phyloP scores from a whole-genome alignment of 768 basidiomycete species.

The Trametes meyenii region DNA sequence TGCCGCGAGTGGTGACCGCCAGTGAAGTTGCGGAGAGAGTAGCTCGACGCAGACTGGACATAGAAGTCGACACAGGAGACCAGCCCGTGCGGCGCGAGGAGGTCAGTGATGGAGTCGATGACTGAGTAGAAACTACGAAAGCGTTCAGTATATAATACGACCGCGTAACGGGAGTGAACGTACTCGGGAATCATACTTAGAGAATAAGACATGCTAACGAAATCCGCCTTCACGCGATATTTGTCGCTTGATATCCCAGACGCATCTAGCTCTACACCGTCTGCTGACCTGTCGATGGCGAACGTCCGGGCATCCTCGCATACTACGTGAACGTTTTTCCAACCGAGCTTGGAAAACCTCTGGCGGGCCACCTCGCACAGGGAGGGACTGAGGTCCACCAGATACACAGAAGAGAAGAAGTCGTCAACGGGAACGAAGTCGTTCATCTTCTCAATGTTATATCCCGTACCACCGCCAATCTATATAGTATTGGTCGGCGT shows the following conservation, averaged over 20 bases:
- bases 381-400: slow-evolving; percentile 74
- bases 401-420: slow-evolving; percentile 73
- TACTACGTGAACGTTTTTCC: slow-evolving; percentile 72
- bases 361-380: slow-evolving; percentile 71
- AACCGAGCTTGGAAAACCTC: slow-evolving; percentile 66
- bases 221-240: slow-evolving; percentile 44
- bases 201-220: slow-evolving; percentile 58
- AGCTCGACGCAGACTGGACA: slow-evolving; percentile 23
- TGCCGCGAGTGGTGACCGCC: slow-evolving; percentile 23
- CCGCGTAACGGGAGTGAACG: slow-evolving; percentile 9
- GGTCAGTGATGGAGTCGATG: slow-evolving; percentile 67
- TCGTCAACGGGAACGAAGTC: slow-evolving; percentile 55
- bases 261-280: slow-evolving; percentile 33
- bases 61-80: slow-evolving; percentile 25
- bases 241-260: slow-evolving; percentile 45
- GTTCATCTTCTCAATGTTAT: slow-evolving; percentile 77
- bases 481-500: neutral
- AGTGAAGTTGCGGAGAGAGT: slow-evolving; percentile 24
- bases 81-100: slow-evolving; percentile 53
- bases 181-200: slow-evolving; percentile 52
- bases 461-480: slow-evolving; percentile 39
- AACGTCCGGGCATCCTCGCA: slow-evolving; percentile 76
- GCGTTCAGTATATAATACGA: slow-evolving; percentile 46
- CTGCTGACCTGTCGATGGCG: slow-evolving; percentile 57
- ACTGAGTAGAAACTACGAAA: slow-evolving; percentile 56